Base-by-base conservation (phyloP, 148 eudicot species). In the Persicaria tinctoria region DNA sequence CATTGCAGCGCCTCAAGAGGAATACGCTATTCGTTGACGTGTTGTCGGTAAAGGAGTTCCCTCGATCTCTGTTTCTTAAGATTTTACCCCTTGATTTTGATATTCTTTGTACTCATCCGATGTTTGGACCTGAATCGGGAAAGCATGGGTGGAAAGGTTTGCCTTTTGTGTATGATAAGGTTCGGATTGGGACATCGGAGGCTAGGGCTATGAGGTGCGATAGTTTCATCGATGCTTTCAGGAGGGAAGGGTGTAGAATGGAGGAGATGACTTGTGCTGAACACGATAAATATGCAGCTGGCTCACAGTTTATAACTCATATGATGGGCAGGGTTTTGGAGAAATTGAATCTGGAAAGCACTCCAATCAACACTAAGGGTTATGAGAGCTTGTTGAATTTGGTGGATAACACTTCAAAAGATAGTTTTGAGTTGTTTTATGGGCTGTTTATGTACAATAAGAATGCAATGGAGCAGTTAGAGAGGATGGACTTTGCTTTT, bases 51-150 rank as follows among this genome's bases (percentile, higher is more conserved):
- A 88, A 88, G 69, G 91, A 85, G 63, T 84, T 85, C n/a, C 85
- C 91, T 6, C 79, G 78, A 57, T 74, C 75, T 11, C 72, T 86
- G 38, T 79, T 88, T 73, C 38, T 82, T 3, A 38, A 74, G 56
- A 54, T 53, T 2, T 56, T 84, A 77, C 97, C 97, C 0, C 32
- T 9, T 18, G 89, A 92, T 56, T 92, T 88, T 44, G 97, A 92
- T 70, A 88, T 92, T 60, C 76, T 92, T 27, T 92, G 97, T 77
- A 90, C 93, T 11, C 97, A 92, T 76, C 97, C 97, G 0, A 92
- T 92, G 97, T 92, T 90, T 73, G 97, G 97, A 4, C 93, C 95
- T 0, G 95, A 90, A 60, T 88, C 93, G 13, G 97, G 87, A 17
- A 90, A 88, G 63, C 18, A 75, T 5, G 77, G 87, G 11, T 92